Conservation (phyloP, 345 rosid species). For the Pugionium dolabratum region DNA sequence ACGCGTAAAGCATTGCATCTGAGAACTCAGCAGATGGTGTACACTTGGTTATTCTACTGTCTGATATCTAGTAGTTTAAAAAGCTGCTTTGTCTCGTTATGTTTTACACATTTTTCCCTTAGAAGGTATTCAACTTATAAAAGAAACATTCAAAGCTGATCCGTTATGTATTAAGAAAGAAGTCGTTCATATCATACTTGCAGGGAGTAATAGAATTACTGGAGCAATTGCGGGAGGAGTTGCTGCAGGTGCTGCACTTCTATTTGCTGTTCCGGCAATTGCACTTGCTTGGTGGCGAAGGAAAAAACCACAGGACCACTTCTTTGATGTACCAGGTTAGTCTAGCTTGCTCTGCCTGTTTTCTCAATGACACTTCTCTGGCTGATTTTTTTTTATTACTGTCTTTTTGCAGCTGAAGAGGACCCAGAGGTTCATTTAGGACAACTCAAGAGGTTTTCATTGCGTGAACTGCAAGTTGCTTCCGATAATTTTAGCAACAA, state of each 20-base stretch:
- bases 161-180: not conserved
- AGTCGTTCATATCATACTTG: constrained; percentile 16
- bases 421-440: constrained; percentile 92
- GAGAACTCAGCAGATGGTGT: not conserved
- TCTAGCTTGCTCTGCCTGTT: constrained; percentile 8
- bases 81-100: not conserved
- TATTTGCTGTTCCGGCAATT: constrained; percentile 80
- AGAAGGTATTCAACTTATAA: not conserved
- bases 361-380: constrained; percentile 1
- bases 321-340: constrained; percentile 91
- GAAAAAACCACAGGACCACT: constrained; percentile 68
- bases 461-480: constrained; percentile 83
- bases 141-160: not conserved
- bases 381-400: not conserved
- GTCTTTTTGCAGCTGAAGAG: constrained; percentile 76
- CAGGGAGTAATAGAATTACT: constrained; percentile 52
- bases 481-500: constrained; percentile 87
- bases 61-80: not conserved
- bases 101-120: not conserved
- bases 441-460: constrained; percentile 82
- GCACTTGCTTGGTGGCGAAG: constrained; percentile 67
- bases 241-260: constrained; percentile 82
- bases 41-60: not conserved
- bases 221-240: constrained; percentile 91
- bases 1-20: not conserved